Percentiles rank a stretch among this genome's conserved stretches.
phyloP scores from a whole-genome alignment of 1,284 basidiomycete genomes.

The Tilletia caries region DNA sequence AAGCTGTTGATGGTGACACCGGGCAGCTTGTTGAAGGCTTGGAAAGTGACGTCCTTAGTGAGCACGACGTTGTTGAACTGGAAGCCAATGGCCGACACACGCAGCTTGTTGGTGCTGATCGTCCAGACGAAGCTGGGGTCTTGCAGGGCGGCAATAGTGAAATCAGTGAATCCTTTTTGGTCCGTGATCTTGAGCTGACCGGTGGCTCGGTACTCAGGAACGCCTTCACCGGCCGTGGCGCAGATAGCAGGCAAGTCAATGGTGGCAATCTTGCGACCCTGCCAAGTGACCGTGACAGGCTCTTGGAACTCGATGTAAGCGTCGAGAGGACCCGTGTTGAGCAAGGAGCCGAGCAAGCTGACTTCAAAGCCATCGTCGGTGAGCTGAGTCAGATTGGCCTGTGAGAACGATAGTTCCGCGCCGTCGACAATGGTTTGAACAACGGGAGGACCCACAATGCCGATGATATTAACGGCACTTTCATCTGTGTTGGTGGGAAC shows the following conservation, averaged over 20 bases:
- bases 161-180: constrained; percentile 61
- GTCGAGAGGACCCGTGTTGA: constrained; percentile 56
- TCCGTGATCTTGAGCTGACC: constrained; percentile 51
- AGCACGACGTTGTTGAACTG: constrained; percentile 68
- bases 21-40: constrained; percentile 69
- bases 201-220: constrained; percentile 63
- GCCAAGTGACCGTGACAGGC: constrained; percentile 63
- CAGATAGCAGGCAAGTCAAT: constrained; percentile 69
- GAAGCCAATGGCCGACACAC: constrained; percentile 67
- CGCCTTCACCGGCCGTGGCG: constrained; percentile 66
- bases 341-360: constrained; percentile 45
- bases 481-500: constrained; percentile 66
- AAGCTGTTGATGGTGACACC: constrained; percentile 66
- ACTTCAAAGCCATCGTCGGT: constrained; percentile 52
- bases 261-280: constrained; percentile 66
- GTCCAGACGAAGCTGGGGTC: constrained; percentile 69
- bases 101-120: constrained; percentile 65
- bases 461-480: constrained; percentile 67
- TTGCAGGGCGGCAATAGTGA: constrained; percentile 67
- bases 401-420: constrained; percentile 62
- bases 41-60: constrained; percentile 66
- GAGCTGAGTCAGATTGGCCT: constrained; percentile 66
- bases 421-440: constrained; percentile 68
- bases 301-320: constrained; percentile 56
- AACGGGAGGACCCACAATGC: constrained; percentile 61